Evolutionary conservation across 345 rosid genomes (phyloP), one percentile per base, ranked within the genome.

Genomic region (Capsella bursapastoris): DNA sequence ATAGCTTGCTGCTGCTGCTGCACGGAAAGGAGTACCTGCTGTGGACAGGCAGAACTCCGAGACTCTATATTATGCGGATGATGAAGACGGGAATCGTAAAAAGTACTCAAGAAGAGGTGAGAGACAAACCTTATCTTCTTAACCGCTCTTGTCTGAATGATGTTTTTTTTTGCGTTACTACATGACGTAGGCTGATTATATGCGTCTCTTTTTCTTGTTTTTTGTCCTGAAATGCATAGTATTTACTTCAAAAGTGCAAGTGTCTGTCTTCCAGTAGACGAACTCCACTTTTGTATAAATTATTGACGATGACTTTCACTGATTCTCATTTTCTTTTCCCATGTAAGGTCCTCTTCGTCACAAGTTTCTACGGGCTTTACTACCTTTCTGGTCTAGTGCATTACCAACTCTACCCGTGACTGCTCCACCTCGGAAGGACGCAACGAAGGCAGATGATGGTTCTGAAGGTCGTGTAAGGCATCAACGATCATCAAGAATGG

Each of bases 321-420:
- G 35, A 35, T 52, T 69, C 4, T 29, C 40, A 12, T 74, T 12
- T 28, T 58, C 10, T 40, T 70, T 4, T 15, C 10, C 4, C 51
- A 51, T 73, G 81, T 71, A 82, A 95, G 98, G 98, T 69, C 84
- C 99, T 63, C 82, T 92, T 43, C 92, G 83, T 73, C 90, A 90
- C 69, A 92, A 92, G 85, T 89, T 95, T 83, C 86, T 95, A 55
- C 84, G 98, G 69, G 92, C 97, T 43, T 81, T 96, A 86, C 86
- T 96, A 74, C 98, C 99, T 15, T 96, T 96, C 82, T 96, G 99
- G 98, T 92, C 98, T 75, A 92, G 86, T 86, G 85, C 99, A 76
- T 84, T 96, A 68, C 99, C 99, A 61, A 89, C 94, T 32, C 83
- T 96, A 70, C 99, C 99, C 3, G 99, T 96, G 67, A 92, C 91